Percentiles rank a stretch among this genome's conserved stretches.
phyloP scores from a whole-genome alignment of 2,329 filamentous ascomycete species.

The Camptophora hylomeconis region DNA sequence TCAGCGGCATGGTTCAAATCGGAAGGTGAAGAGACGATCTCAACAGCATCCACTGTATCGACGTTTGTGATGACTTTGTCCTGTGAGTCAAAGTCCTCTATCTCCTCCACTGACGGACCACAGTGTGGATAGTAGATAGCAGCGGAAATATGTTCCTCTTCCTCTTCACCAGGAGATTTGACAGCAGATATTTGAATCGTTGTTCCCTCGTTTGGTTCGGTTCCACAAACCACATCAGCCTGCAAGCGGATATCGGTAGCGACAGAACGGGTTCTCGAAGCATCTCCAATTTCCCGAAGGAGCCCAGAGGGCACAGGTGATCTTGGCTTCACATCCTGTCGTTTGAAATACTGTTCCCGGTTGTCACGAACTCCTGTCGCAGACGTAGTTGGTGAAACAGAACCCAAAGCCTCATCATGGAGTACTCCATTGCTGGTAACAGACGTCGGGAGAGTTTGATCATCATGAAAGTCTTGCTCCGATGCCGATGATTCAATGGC shows the following conservation, averaged over 20 bases:
- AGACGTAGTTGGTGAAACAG: no score
- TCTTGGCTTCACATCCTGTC: slow-evolving; percentile 21
- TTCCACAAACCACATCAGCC: no score
- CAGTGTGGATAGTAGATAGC: slow-evolving; percentile 53
- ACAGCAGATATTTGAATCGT: no score
- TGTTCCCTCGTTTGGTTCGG: no score
- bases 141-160: slow-evolving; percentile 51
- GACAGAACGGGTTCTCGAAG: no score
- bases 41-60: slow-evolving; percentile 4
- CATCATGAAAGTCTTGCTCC: no score
- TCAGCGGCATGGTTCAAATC: slow-evolving; percentile 1
- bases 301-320: slow-evolving; percentile 34
- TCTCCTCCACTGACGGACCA: slow-evolving; percentile 32
- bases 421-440: no score
- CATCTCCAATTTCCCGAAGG: slow-evolving; percentile 37
- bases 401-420: no score
- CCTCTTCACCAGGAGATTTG: slow-evolving; percentile 36
- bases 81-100: slow-evolving; percentile 15
- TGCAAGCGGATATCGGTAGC: no score
- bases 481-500: no score
- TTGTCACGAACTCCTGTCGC: no score
- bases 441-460: no score
- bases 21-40: slow-evolving; percentile 6
- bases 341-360: slow-evolving; percentile 17
- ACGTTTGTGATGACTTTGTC: slow-evolving; percentile 9